Evolutionary conservation across 2,329 filamentous ascomycete species (phyloP), one percentile per base, ranked within the genome.

Genomic region (Zelopaecilomyces penicillatus): DNA sequence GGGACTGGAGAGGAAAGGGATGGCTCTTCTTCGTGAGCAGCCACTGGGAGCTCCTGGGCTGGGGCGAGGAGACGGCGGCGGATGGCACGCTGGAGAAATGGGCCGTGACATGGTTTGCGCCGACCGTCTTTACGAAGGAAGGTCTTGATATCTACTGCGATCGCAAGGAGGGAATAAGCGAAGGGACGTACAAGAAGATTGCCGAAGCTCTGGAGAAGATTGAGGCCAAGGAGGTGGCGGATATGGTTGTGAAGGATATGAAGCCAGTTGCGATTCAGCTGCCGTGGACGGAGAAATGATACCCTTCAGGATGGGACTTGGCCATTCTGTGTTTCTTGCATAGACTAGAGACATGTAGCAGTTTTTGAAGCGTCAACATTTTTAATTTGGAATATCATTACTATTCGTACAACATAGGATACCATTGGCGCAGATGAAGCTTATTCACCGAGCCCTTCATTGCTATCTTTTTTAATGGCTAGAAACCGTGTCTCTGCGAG

Each of bases 41-140:
- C 38, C 81, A 87, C 57, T 95, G 88, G 88, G 86, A 95, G 70
- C 67, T 93, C 2, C 64, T 94, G 12, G 87, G 83, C 3, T 90
- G 79, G 72, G 87, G 87, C 5, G 75, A 83, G 58, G 59, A 62
- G 26, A 55, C 58, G 31, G 53, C 64, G 26, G 60, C 65, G 10
- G 68, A 61, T 30, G 65, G 65, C 1, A 60, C 56, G 6, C 60
- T 55, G 39, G 76, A 80, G 62, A 73, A 74, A 54, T 95, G 86
- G 85, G 80, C 78, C 2, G 85, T 95, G 10, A 94, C 86, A 4
- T 91, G 83, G 73, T 95, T 95, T 63, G 82, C 83, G 50, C 82
- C 85, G 57, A 94, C 86, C 27, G 54, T 90, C 37, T 94, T 95
- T 54, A 93, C 87, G 5, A 83, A 84, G 50, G 85, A 87, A 45